These are phyloP conservation scores for Zymoseptoria passerinii DNA, from an alignment of 2,329 filamentous ascomycete species.

Conservation along the genomic window DNA sequence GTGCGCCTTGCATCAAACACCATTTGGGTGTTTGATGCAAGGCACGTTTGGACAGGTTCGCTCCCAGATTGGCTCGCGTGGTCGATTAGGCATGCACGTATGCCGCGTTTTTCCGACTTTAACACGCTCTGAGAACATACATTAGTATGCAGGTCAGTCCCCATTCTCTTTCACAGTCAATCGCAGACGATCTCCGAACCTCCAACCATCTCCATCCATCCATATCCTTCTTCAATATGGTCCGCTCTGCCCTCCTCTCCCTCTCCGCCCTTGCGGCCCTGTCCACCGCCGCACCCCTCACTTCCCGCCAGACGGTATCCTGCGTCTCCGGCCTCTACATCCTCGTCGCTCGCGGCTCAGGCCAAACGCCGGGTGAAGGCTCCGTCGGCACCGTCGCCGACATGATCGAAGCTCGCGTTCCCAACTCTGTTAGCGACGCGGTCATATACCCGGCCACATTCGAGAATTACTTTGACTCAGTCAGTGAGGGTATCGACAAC, in stretches of 20 bases:
- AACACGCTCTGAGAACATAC: background rate
- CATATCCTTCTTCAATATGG: slow-evolving; percentile 4
- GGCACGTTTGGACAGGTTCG: background rate
- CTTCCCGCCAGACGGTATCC: slow-evolving; percentile 12
- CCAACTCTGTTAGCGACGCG: slow-evolving; percentile 29
- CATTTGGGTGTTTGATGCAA: background rate
- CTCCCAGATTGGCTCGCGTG: background rate
- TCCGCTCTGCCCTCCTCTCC: slow-evolving; percentile 4
- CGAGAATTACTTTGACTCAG: slow-evolving; percentile 20
- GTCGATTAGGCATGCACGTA: background rate
- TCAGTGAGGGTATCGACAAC: slow-evolving; percentile 26
- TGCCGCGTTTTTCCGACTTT: background rate
- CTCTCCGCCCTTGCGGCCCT: slow-evolving; percentile 5
- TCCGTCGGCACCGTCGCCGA: slow-evolving; percentile 27
- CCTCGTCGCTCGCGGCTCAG: slow-evolving; percentile 31
- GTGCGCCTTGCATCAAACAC: no score
- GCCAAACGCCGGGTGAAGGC: slow-evolving; percentile 24
- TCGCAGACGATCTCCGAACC: background rate
- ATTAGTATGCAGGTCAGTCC: background rate
- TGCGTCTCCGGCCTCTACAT: slow-evolving; percentile 26
- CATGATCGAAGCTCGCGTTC: slow-evolving; percentile 24
- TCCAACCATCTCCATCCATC: background rate
- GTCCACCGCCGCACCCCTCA: slow-evolving; percentile 11
- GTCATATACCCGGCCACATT: slow-evolving; percentile 23
- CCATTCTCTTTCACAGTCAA: background rate